phyloP scores from a whole-genome alignment of 2,329 filamentous ascomycete species.

The Leptoxyphium fumago region DNA sequence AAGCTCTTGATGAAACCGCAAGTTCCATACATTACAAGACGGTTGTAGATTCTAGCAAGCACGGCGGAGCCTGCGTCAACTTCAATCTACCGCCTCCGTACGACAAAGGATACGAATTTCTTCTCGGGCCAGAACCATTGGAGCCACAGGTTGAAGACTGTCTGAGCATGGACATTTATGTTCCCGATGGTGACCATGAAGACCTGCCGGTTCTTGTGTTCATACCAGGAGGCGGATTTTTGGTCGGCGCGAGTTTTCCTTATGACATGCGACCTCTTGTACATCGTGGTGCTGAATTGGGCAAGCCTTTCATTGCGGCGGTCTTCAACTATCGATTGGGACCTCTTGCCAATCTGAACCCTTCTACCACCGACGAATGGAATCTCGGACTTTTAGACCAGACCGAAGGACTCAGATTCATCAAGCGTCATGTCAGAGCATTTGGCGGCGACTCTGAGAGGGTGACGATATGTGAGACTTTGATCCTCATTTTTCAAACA shows the following conservation, averaged over 20 bases:
- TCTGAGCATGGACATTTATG: neutral
- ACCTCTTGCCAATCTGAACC: neutral
- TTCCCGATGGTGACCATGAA: neutral
- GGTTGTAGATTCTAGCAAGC: neutral
- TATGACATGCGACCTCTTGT: neutral
- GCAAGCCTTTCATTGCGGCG: neutral
- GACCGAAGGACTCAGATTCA: neutral
- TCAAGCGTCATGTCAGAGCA: neutral
- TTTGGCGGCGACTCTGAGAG: neutral
- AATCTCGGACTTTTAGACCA: neutral
- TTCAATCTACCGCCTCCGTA: neutral
- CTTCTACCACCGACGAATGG: neutral
- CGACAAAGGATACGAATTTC: neutral
- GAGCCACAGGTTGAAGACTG: neutral
- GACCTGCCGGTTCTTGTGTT: neutral
- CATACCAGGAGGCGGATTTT: neutral
- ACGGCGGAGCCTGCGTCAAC: neutral
- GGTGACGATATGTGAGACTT: neutral
- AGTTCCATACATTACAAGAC: neutral
- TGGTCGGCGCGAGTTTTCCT: neutral
- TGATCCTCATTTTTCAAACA: too few relatives aligned
- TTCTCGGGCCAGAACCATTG: neutral
- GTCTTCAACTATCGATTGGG: neutral
- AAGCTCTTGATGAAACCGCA: neutral
- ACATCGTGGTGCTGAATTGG: neutral